Conservation (phyloP, 352 stramenopile genomes). For the Phytophthora capsici region DNA sequence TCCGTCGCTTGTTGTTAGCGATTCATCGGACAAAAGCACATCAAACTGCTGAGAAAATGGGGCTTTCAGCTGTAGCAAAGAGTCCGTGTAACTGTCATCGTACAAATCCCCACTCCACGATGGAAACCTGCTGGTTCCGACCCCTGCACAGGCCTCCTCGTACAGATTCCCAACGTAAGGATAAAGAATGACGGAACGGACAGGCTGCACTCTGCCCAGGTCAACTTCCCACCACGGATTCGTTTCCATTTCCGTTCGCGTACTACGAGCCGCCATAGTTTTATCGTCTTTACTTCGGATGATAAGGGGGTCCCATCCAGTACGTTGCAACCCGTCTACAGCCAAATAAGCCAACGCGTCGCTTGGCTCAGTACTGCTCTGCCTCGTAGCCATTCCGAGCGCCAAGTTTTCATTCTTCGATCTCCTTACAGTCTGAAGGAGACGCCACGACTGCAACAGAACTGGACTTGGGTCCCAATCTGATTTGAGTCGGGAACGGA, state of each 20-base stretch:
- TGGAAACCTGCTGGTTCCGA: slow-evolving; percentile 12
- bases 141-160: slow-evolving; percentile 38
- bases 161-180: slow-evolving; percentile 54
- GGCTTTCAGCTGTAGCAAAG: slow-evolving; percentile 46
- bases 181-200: slow-evolving; percentile 56
- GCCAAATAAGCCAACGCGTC: slow-evolving; percentile 52
- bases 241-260: slow-evolving; percentile 42
- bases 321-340: slow-evolving; percentile 49
- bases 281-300: slow-evolving; percentile 14
- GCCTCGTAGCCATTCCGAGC: slow-evolving; percentile 56
- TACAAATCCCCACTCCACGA: slow-evolving; percentile 54
- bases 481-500: slow-evolving; percentile 54
- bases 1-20: slow-evolving; percentile 27
- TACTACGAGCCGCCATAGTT: slow-evolving; percentile 48
- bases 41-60: slow-evolving; percentile 67
- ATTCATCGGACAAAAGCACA: slow-evolving; percentile 42
- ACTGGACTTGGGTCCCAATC: slow-evolving; percentile 49
- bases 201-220: slow-evolving; percentile 48
- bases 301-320: slow-evolving; percentile 50
- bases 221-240: slow-evolving; percentile 83
- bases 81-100: slow-evolving; percentile 42
- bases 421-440: slow-evolving; percentile 56
- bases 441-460: slow-evolving; percentile 50
- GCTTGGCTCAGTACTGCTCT: slow-evolving; percentile 60
- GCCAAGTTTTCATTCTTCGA: slow-evolving; percentile 74